These are phyloP conservation scores for Neurospora tetraspora DNA, from an alignment of 495 filamentous ascomycete species.

Conservation along the genomic window DNA sequence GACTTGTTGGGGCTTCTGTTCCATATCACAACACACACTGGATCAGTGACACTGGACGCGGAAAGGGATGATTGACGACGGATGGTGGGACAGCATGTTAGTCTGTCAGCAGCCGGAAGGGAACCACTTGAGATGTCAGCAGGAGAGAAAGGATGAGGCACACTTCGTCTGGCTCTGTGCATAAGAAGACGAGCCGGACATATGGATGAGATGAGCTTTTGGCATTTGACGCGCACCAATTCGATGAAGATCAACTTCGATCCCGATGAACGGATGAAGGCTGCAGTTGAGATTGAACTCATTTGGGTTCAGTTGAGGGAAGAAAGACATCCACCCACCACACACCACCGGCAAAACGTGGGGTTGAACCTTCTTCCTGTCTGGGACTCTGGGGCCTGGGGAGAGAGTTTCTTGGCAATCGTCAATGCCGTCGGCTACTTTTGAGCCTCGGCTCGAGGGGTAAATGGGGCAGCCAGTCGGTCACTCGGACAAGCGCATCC, in stretches of 20 bases:
- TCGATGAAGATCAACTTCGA: neutral
- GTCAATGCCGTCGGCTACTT: neutral
- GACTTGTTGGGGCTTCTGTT: neutral
- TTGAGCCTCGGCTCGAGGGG: conserved; percentile 25
- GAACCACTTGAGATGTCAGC: neutral
- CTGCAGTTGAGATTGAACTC: neutral
- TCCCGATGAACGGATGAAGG: neutral
- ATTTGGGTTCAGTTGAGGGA: neutral
- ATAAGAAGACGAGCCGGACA: neutral
- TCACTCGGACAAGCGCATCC: conserved; percentile 15
- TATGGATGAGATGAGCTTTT: neutral
- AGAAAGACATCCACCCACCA: neutral
- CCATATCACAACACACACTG: neutral
- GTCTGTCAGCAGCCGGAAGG: neutral
- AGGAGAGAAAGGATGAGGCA: neutral
- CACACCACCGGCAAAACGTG: neutral
- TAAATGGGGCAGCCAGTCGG: neutral
- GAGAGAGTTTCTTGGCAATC: neutral
- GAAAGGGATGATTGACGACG: neutral
- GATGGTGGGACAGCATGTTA: neutral
- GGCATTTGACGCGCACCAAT: neutral
- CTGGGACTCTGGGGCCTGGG: neutral
- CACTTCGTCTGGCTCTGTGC: neutral
- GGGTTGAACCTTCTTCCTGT: neutral
- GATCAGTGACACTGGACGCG: neutral